Conservation (phyloP, 2,329 filamentous ascomycete species). For the Fusarium udum region DNA sequence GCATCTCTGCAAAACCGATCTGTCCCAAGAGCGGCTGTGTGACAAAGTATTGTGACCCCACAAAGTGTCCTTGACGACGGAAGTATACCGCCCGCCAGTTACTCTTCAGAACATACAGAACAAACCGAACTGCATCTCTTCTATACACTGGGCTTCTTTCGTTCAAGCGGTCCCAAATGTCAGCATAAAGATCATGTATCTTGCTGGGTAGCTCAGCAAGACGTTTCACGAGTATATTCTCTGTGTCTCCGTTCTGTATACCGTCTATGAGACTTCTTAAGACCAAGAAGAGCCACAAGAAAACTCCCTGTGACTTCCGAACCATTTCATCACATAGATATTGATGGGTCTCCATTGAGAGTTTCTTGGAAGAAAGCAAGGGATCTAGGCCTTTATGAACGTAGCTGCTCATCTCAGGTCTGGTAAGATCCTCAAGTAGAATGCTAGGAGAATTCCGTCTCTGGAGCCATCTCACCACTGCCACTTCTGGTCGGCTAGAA, state of each 20-base stretch:
- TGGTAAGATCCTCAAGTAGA: not conserved
- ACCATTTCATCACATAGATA: not conserved
- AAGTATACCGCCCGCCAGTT: not conserved
- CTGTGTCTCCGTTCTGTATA: not conserved
- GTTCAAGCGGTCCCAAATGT: not conserved
- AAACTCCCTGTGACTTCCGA: not conserved
- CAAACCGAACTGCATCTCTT: not conserved
- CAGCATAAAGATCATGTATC: not conserved
- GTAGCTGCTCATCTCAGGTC: not conserved
- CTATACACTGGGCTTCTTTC: not conserved
- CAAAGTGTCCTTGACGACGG: accelerated
- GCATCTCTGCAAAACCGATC: not conserved
- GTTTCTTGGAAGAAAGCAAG: accelerated
- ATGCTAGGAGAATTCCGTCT: accelerated
- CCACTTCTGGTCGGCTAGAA: not conserved
- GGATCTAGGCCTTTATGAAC: not conserved
- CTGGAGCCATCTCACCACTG: accelerated
- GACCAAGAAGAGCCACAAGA: not conserved
- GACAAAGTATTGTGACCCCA: too few relatives aligned
- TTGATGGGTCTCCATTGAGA: accelerated
- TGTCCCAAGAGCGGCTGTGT: not conserved
- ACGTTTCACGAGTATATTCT: accelerated
- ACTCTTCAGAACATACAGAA: too few relatives aligned
- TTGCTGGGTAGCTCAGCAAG: not conserved
- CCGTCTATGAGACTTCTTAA: accelerated